phyloP scores from a whole-genome alignment of 345 rosid species.

The Arabis alpina region DNA sequence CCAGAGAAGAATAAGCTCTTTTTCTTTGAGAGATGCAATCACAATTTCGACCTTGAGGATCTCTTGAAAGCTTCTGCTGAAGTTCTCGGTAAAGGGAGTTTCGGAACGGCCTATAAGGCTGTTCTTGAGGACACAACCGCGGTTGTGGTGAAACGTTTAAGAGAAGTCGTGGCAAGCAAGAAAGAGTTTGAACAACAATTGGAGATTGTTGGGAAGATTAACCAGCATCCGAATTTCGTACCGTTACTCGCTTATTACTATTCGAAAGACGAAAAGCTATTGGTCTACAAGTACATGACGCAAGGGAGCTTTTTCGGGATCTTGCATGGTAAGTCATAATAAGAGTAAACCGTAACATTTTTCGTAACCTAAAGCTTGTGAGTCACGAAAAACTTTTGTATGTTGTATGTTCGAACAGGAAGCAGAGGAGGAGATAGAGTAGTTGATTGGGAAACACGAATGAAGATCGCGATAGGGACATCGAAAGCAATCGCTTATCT shows the following conservation, averaged over 20 bases:
- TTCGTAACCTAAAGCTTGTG: too few relatives aligned
- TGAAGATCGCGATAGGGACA: constrained; percentile 64
- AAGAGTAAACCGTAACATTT: background rate
- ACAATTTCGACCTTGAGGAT: constrained; percentile 78
- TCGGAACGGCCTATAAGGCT: constrained; percentile 82
- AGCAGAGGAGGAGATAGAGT: constrained; percentile 52
- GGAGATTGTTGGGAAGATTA: constrained; percentile 63
- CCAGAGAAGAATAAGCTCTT: constrained; percentile 82
- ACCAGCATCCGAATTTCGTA: constrained; percentile 61
- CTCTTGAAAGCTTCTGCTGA: constrained; percentile 88
- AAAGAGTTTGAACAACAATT: constrained; percentile 84
- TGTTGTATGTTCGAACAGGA: constrained; percentile 1
- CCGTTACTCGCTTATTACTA: constrained; percentile 72
- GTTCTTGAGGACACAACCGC: constrained; percentile 76
- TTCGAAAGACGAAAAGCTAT: constrained; percentile 74
- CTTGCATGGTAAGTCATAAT: constrained; percentile 56
- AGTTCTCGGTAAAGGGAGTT: constrained; percentile 88
- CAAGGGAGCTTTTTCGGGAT: constrained; percentile 67
- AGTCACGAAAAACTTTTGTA: too few relatives aligned
- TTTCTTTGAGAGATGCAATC: constrained; percentile 71
- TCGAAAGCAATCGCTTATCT: constrained; percentile 70
- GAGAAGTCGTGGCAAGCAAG: constrained; percentile 72
- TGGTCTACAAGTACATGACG: constrained; percentile 66
- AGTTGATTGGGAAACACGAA: constrained; percentile 73
- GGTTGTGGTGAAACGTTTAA: constrained; percentile 78